phyloP scores from a whole-genome alignment of 805 yeast species.

The Spathaspora sp. region DNA sequence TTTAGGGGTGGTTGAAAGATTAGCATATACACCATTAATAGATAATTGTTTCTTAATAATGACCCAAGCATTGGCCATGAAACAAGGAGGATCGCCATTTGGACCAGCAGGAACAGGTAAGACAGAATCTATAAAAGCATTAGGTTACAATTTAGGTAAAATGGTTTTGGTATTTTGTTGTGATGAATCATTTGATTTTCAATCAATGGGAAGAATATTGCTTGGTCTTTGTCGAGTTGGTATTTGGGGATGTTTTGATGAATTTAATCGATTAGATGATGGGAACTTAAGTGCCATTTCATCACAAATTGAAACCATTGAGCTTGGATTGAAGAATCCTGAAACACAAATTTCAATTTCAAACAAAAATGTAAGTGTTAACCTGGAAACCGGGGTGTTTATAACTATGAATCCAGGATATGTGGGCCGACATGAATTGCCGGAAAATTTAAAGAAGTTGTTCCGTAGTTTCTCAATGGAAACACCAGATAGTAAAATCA shows the following conservation, averaged over 20 bases:
- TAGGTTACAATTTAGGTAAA: slow-evolving; percentile 75
- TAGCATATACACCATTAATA: slow-evolving; percentile 75
- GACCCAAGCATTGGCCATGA: slow-evolving; percentile 69
- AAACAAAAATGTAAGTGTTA: slow-evolving; percentile 36
- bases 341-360: slow-evolving; percentile 34
- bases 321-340: slow-evolving; percentile 42
- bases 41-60: slow-evolving; percentile 62
- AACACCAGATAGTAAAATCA: slow-evolving; percentile 63
- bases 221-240: slow-evolving; percentile 80
- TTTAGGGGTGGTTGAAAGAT: slow-evolving; percentile 65
- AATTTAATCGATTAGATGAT: slow-evolving; percentile 76
- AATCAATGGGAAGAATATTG: slow-evolving; percentile 71
- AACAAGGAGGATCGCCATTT: slow-evolving; percentile 83
- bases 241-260: slow-evolving; percentile 96
- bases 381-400: slow-evolving; percentile 64
- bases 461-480: slow-evolving; percentile 76
- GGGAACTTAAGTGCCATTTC: slow-evolving; percentile 80
- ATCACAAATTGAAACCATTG: slow-evolving; percentile 71
- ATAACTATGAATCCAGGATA: slow-evolving; percentile 91
- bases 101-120: slow-evolving; percentile 99
- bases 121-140: slow-evolving; percentile 83
- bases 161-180: slow-evolving; percentile 86
- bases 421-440: slow-evolving; percentile 76
- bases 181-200: slow-evolving; percentile 83
- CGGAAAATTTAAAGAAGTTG: slow-evolving; percentile 78